Evolutionary conservation across 345 rosid species (phyloP).

Genomic region (Salix koriyanagi): DNA sequence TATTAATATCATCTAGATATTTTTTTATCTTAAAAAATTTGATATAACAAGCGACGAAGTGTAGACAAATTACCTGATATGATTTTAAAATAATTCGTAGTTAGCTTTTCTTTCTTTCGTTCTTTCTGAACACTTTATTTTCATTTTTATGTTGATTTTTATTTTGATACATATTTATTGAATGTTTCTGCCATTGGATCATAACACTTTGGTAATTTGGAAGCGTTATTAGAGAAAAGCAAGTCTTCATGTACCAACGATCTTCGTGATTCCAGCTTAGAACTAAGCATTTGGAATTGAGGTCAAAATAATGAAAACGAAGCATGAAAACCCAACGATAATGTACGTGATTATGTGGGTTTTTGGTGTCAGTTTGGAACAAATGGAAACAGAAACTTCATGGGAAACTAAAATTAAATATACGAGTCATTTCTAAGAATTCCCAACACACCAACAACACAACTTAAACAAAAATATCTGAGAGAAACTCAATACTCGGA

Average conservation of each 20-base stretch:
- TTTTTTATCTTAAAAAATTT: too few relatives aligned
- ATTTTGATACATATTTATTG: slow-evolving; percentile 16
- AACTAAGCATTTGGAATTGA: not conserved
- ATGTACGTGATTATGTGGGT: slow-evolving; percentile 34
- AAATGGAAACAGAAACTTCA: slow-evolving; percentile 34
- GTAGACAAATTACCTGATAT: slow-evolving; percentile 22
- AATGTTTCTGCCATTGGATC: not conserved
- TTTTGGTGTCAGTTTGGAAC: slow-evolving; percentile 25
- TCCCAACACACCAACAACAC: too few relatives aligned
- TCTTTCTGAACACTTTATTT: not conserved
- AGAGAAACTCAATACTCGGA: not conserved
- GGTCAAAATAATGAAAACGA: slow-evolving; percentile 19
- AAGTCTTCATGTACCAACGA: slow-evolving; percentile 48
- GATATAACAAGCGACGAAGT: too few relatives aligned
- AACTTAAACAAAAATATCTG: too few relatives aligned
- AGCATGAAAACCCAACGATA: slow-evolving; percentile 29
- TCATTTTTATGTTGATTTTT: slow-evolving; percentile 2
- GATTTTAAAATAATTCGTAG: slow-evolving; percentile 65
- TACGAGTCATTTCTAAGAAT: too few relatives aligned
- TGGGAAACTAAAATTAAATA: too few relatives aligned
- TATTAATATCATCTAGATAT: too few relatives aligned
- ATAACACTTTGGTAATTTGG: slow-evolving; percentile 63
- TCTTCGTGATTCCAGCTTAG: slow-evolving; percentile 66
- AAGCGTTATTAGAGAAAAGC: slow-evolving; percentile 60
- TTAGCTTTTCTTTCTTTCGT: not conserved